These are phyloP conservation scores for Coemansia sp. DNA, from an alignment of 192 early-diverging fungal species.

Conservation along the genomic window DNA sequence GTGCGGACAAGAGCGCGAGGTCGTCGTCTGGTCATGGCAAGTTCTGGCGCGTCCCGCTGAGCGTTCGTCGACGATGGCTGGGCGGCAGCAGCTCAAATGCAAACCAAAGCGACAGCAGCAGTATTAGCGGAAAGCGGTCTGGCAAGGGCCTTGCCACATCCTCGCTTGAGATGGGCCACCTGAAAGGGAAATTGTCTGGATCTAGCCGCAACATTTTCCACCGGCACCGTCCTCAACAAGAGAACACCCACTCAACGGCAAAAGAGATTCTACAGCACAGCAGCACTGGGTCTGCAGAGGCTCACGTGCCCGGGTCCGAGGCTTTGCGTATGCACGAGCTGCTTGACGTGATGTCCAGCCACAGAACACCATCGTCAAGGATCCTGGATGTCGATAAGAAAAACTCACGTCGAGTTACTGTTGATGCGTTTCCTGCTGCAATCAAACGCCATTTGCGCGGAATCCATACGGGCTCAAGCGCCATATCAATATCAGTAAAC, in stretches of 20 bases:
- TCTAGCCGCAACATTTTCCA: conserved; percentile 14
- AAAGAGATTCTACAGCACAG: background rate
- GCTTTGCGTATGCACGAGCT: background rate
- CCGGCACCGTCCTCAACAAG: background rate
- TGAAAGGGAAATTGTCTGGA: background rate
- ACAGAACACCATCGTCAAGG: conserved; percentile 13
- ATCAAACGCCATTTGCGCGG: conserved; percentile 47
- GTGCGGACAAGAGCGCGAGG: conserved; percentile 19
- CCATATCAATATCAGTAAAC: background rate
- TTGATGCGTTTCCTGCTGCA: conserved; percentile 53
- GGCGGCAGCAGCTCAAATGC: conserved; percentile 19
- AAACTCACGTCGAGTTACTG: conserved; percentile 41
- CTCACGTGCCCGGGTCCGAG: background rate
- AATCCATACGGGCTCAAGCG: conserved; percentile 8
- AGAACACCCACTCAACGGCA: background rate
- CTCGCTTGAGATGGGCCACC: conserved; percentile 19
- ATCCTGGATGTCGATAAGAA: conserved; percentile 12
- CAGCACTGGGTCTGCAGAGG: conserved; percentile 2
- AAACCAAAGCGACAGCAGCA: conserved; percentile 11
- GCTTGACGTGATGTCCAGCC: background rate
- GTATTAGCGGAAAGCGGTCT: background rate
- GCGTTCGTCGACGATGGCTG: conserved; percentile 48
- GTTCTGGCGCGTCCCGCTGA: conserved; percentile 40
- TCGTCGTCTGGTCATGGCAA: conserved; percentile 17
- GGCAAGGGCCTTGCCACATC: conserved; percentile 9